These are phyloP conservation scores for Helicocarpus griseus DNA, from an alignment of 2,329 filamentous ascomycete genomes.

Conservation along the genomic window DNA sequence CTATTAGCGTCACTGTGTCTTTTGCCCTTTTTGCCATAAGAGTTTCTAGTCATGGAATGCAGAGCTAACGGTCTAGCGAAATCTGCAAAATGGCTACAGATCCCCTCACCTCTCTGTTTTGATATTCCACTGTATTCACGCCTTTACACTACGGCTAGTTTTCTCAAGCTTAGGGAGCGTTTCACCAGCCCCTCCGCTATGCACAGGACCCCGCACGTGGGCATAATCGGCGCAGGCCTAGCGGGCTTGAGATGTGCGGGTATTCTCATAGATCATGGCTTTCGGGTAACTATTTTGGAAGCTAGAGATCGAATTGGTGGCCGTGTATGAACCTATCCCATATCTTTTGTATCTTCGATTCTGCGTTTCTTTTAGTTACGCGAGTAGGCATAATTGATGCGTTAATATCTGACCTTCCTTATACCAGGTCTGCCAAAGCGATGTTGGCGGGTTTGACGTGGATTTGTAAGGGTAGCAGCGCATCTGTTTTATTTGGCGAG, in stretches of 20 bases:
- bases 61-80: slow-evolving; percentile 13
- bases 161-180: not conserved
- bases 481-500: not conserved
- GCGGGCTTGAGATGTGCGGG: slow-evolving; percentile 52
- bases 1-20: not conserved
- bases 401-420: slow-evolving; percentile 14
- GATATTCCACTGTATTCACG: slow-evolving; percentile 3
- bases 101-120: slow-evolving; percentile 5
- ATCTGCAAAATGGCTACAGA: slow-evolving; percentile 9
- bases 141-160: not conserved
- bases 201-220: slow-evolving; percentile 40
- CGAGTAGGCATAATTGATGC: slow-evolving; percentile 18
- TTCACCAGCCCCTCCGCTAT: slow-evolving; percentile 15
- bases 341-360: not conserved
- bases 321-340: slow-evolving; percentile 32
- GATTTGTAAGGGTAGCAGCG: slow-evolving; percentile 42
- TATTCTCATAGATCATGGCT: slow-evolving; percentile 45
- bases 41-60: slow-evolving; percentile 11
- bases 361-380: not conserved
- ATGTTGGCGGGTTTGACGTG: slow-evolving; percentile 40
- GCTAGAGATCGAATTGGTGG: slow-evolving; percentile 50
- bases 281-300: slow-evolving; percentile 51
- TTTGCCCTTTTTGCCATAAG: not conserved
- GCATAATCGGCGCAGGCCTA: slow-evolving; percentile 51
- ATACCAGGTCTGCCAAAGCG: slow-evolving; percentile 40